phyloP scores from a whole-genome alignment of 176 grass and related monocot species.

The Phragmites australis region DNA sequence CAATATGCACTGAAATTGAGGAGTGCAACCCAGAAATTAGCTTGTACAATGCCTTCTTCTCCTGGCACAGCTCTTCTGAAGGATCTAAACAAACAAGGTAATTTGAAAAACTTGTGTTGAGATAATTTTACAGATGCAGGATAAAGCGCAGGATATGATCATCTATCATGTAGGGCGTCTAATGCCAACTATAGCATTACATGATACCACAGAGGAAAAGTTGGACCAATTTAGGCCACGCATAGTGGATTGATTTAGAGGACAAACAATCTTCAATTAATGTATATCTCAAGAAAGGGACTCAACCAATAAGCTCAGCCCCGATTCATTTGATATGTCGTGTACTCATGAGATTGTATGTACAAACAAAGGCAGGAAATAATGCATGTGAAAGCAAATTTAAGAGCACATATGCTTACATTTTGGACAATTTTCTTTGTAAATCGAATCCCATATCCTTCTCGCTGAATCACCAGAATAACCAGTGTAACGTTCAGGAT shows the following conservation, averaged over 20 bases:
- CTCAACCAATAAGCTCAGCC: not conserved
- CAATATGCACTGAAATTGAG: conserved; percentile 98
- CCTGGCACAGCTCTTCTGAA: conserved; percentile 81
- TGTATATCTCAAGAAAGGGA: not conserved
- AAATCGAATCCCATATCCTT: conserved; percentile 95
- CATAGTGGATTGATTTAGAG: not conserved
- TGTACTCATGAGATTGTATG: not conserved
- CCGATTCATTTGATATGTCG: not conserved
- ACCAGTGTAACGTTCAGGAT: conserved; percentile 96
- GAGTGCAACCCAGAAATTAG: conserved; percentile 96
- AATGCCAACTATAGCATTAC: not conserved
- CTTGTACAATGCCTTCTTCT: conserved; percentile 90
- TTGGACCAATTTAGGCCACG: not conserved
- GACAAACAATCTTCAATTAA: not conserved
- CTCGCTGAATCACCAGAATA: conserved; percentile 84
- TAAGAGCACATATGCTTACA: conserved; percentile 51
- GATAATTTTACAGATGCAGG: conserved; percentile 13
- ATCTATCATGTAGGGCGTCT: not conserved
- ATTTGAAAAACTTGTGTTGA: not conserved
- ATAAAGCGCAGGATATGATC: not conserved
- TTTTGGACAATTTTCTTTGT: conserved; percentile 98
- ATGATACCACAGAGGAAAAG: conserved; percentile 3
- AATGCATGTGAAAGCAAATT: not conserved
- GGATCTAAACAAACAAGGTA: conserved; percentile 62
- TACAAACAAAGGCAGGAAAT: not conserved